A percentile compares a stretch with the other conserved stretches of the same genome.
Evolutionary conservation across 441 rosid genomes (phyloP).

Genomic region (Mallotus repandus): DNA sequence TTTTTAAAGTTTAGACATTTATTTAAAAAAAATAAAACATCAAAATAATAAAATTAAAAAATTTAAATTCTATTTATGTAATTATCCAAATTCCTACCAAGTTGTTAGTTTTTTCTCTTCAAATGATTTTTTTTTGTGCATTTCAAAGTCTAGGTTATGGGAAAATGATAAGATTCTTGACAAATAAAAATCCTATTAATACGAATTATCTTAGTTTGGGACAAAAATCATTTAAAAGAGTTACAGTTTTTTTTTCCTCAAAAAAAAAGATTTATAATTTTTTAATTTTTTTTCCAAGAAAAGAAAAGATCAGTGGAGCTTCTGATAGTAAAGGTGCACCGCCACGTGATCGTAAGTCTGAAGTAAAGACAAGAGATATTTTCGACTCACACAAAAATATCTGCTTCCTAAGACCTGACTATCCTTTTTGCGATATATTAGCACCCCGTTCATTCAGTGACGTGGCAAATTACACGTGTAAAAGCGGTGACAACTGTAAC

Average conservation of each 20-base stretch:
- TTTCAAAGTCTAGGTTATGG: no score
- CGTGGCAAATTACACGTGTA: constrained; percentile 56
- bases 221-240: background rate
- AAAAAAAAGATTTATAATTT: background rate
- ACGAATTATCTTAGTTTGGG: background rate
- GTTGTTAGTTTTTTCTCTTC: no score
- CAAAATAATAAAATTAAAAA: no score
- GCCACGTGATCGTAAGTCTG: constrained; percentile 16
- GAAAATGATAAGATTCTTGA: background rate
- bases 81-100: no score
- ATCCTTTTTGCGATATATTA: background rate
- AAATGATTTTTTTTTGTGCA: no score
- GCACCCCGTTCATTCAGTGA: constrained; percentile 16
- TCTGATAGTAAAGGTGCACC: background rate
- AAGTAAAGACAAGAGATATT: constrained; percentile 36
- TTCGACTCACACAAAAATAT: constrained; percentile 36
- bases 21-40: no score
- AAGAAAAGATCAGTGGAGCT: background rate
- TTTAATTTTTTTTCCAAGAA: no score
- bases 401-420: constrained; percentile 15
- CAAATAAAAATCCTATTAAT: background rate
- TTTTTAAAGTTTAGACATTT: no score
- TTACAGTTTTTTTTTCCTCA: no score
- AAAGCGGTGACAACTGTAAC: constrained; percentile 48
- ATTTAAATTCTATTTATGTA: no score